Conservation (phyloP, 106 monocot genomes). For the Alisma plantagoaquatica region DNA sequence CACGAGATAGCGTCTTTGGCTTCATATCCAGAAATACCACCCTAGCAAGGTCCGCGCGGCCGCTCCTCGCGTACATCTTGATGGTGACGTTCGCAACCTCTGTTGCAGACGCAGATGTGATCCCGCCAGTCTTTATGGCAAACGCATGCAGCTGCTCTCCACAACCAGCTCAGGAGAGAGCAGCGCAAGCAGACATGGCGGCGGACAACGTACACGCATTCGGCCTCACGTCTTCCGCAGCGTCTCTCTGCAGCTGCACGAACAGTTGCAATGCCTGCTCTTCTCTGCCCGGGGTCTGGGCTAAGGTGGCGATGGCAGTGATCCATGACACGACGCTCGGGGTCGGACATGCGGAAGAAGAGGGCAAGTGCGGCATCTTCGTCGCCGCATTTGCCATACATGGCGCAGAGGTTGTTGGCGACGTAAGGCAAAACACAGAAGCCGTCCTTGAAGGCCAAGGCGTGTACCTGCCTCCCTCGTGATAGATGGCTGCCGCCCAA, state of each 20-base stretch:
- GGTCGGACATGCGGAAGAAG: constrained; percentile 26
- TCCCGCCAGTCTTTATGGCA: constrained; percentile 23
- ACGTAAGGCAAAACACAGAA: constrained; percentile 44
- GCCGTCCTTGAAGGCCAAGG: constrained; percentile 32
- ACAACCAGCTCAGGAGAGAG: constrained; percentile 5
- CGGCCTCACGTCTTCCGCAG: constrained; percentile 21
- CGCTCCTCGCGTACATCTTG: constrained; percentile 49
- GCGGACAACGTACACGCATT: constrained; percentile 73
- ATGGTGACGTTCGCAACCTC: constrained; percentile 60
- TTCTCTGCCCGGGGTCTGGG: constrained; percentile 33
- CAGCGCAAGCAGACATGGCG: constrained; percentile 42
- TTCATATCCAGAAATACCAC: constrained; percentile 32
- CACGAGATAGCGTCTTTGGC: constrained; percentile 62
- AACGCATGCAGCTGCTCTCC: constrained; percentile 69
- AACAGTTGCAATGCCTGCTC: constrained; percentile 44
- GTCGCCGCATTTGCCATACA: constrained; percentile 51
- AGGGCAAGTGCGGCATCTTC: constrained; percentile 17
- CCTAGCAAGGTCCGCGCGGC: constrained; percentile 25
- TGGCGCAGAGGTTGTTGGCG: constrained; percentile 48
- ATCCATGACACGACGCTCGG: constrained; percentile 78
- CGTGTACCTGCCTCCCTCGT: constrained; percentile 59
- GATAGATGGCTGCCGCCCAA: constrained; percentile 13
- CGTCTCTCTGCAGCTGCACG: constrained; percentile 23
- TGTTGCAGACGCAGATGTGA: constrained; percentile 15
- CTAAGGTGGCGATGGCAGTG: constrained; percentile 41